Percentiles rank a stretch among this genome's conserved stretches.
phyloP scores from a whole-genome alignment of 805 yeast genomes.

The Starmerella apis region DNA sequence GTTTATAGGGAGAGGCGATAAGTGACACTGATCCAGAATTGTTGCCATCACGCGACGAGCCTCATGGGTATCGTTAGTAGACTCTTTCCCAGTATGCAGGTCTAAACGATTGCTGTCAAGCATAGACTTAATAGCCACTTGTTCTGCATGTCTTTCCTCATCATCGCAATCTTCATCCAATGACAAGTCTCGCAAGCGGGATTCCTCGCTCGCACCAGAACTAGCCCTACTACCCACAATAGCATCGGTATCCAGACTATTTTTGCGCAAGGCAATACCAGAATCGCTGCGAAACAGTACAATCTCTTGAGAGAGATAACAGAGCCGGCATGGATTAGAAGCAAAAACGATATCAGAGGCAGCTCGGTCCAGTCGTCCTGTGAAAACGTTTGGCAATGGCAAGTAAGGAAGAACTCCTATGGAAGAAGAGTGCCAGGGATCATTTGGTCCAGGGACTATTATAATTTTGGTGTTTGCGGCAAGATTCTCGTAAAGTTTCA shows the following conservation, averaged over 20 bases:
- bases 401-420: conserved; percentile 58
- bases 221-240: not conserved
- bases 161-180: conserved; percentile 17
- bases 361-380: conserved; percentile 52
- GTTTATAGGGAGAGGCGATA: conserved; percentile 64
- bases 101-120: not conserved
- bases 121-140: conserved; percentile 11
- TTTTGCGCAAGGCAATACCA: conserved; percentile 58
- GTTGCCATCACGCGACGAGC: conserved; percentile 58
- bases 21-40: conserved; percentile 71
- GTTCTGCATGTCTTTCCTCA: conserved; percentile 23
- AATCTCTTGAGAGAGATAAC: conserved; percentile 76
- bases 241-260: conserved; percentile 38
- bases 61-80: conserved; percentile 28
- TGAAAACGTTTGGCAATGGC: conserved; percentile 61
- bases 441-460: conserved; percentile 81
- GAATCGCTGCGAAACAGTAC: conserved; percentile 63
- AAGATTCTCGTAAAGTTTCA: conserved; percentile 50
- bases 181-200: not conserved
- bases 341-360: conserved; percentile 46
- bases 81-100: not conserved
- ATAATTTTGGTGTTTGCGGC: conserved; percentile 47
- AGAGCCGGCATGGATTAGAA: conserved; percentile 70
- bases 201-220: not conserved
- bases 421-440: conserved; percentile 84